These are phyloP conservation scores for Gorgonomyces haynaldii DNA, from an alignment of 192 early-diverging fungal genomes.

Conservation along the genomic window DNA sequence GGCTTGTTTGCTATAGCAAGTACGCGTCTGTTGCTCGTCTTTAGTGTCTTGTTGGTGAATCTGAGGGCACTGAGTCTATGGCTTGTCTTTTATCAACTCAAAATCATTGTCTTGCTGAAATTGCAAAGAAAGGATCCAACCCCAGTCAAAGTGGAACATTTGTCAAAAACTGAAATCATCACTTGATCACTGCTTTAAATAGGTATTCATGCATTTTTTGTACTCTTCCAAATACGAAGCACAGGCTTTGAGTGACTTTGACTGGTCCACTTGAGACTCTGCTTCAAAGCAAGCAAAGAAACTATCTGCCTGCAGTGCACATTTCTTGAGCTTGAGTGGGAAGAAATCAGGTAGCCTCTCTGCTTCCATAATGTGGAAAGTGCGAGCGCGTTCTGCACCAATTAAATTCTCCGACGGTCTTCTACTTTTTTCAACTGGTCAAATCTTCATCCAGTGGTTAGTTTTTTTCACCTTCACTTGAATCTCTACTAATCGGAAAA, in stretches of 20 bases:
- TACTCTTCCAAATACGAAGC: constrained; percentile 22
- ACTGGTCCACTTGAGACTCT: constrained; percentile 17
- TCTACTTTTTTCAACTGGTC: constrained; percentile 4
- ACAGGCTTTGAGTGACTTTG: constrained; percentile 28
- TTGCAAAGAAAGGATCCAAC: no score
- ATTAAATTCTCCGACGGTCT: not conserved
- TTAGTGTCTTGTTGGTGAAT: no score
- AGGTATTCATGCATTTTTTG: constrained; percentile 41
- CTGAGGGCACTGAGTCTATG: no score
- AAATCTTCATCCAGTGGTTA: not conserved
- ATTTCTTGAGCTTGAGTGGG: constrained; percentile 38
- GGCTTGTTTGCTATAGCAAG: no score
- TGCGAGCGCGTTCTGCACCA: not conserved
- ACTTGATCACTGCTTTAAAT: no score
- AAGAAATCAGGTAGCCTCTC: constrained; percentile 32
- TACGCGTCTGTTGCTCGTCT: no score
- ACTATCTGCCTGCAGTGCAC: constrained; percentile 23
- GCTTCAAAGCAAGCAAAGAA: constrained; percentile 42
- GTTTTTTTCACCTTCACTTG: constrained; percentile 3
- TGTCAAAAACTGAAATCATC: no score
- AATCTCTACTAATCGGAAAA: constrained; percentile 3
- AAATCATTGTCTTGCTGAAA: no score
- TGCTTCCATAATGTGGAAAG: not conserved
- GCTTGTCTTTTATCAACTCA: no score
- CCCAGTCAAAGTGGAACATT: no score